Conservation (phyloP, 2,329 filamentous ascomycete species). For the Neoascochyta sp. region DNA sequence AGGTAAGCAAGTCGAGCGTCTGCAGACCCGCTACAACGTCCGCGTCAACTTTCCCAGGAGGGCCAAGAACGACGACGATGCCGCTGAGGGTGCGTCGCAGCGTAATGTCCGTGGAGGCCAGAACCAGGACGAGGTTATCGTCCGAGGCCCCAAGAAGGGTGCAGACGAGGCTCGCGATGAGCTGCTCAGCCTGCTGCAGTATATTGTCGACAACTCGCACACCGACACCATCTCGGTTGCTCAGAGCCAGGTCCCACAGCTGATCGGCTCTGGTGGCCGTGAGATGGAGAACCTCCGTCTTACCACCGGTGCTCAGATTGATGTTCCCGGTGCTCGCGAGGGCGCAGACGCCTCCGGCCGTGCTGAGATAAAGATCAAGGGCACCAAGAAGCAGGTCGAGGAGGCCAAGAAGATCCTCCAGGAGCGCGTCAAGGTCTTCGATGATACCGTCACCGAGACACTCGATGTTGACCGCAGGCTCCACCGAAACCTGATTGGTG, state of each 20-base stretch:
- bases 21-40: constrained; percentile 90
- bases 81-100: constrained; percentile 59
- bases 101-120: constrained; percentile 63
- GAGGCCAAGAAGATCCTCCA: constrained; percentile 87
- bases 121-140: constrained; percentile 79
- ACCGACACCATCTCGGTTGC: constrained; percentile 78
- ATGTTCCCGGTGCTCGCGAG: constrained; percentile 80
- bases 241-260: constrained; percentile 85
- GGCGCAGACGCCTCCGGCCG: constrained; percentile 60
- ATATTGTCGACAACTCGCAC: constrained; percentile 81
- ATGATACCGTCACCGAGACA: constrained; percentile 80
- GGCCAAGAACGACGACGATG: constrained; percentile 66
- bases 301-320: constrained; percentile 80
- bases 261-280: constrained; percentile 86
- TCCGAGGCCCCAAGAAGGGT: constrained; percentile 88
- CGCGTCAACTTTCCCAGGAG: constrained; percentile 91
- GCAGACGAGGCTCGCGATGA: constrained; percentile 91
- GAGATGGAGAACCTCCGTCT: constrained; percentile 88
- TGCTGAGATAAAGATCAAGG: constrained; percentile 87
- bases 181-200: constrained; percentile 82
- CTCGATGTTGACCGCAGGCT: constrained; percentile 93
- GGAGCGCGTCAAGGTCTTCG: constrained; percentile 81
- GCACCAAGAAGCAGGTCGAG: constrained; percentile 84
- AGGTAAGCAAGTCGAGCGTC: constrained; percentile 82
- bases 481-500: constrained; percentile 84